Percentiles rank a stretch among this genome's conserved stretches.
phyloP scores from a whole-genome alignment of 805 yeast genomes.

The Kodamaea kakaduensis region DNA sequence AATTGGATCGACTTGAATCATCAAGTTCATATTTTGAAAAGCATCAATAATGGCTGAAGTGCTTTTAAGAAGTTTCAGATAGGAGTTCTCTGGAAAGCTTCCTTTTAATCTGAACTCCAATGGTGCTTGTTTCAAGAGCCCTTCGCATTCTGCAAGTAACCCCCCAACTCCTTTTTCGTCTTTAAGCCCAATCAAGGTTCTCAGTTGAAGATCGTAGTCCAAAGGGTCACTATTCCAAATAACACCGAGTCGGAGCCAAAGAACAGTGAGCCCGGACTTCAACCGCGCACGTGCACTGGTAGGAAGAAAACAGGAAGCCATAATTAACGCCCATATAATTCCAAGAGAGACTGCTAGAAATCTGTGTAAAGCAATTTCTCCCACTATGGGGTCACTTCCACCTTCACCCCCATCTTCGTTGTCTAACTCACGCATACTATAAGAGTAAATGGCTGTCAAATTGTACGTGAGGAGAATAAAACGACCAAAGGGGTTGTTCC shows the following conservation, averaged over 20 bases:
- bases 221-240: conserved; percentile 77
- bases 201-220: conserved; percentile 33
- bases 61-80: conserved; percentile 45
- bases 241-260: conserved; percentile 80
- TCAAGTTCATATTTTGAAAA: conserved; percentile 65
- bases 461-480: conserved; percentile 74
- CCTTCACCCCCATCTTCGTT: conserved; percentile 63
- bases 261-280: conserved; percentile 57
- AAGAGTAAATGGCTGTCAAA: conserved; percentile 72
- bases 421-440: conserved; percentile 58
- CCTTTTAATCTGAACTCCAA: conserved; percentile 75
- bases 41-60: conserved; percentile 71
- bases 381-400: conserved; percentile 62
- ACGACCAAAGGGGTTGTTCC: conserved; percentile 59
- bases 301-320: conserved; percentile 66
- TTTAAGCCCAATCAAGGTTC: conserved; percentile 37
- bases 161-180: conserved; percentile 47
- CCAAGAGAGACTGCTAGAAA: conserved; percentile 70
- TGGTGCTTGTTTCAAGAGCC: conserved; percentile 65
- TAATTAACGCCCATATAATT: conserved; percentile 68
- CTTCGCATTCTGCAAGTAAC: conserved; percentile 57
- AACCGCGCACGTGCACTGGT: conserved; percentile 70
- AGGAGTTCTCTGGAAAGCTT: conserved; percentile 53
- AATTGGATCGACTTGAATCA: conserved; percentile 59
- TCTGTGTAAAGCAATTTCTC: conserved; percentile 75